A percentile compares a stretch with the other conserved stretches of the same genome.
Evolutionary conservation across 2,329 filamentous ascomycete genomes (phyloP).

Genomic region (Chaetomiaceae sp.): DNA sequence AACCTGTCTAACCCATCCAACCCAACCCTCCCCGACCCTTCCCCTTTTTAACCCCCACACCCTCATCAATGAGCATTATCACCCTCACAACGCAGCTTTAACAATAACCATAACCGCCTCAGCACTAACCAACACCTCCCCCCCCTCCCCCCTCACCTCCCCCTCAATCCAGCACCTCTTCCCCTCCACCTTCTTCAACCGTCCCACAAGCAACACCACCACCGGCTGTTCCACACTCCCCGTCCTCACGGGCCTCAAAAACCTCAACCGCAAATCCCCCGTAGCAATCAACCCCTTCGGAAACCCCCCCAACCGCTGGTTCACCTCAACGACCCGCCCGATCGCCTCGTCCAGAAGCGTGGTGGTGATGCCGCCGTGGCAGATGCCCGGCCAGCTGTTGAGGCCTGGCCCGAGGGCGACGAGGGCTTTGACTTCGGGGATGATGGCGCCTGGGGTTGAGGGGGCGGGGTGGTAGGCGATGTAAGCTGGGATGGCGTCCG

Average conservation of each 20-base stretch:
- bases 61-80: too few species aligned
- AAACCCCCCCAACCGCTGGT: constrained; percentile 25
- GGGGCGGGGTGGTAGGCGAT: constrained; percentile 39
- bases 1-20: too few species aligned
- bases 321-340: constrained; percentile 45
- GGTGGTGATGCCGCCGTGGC: constrained; percentile 55
- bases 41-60: too few species aligned
- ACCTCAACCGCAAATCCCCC: constrained; percentile 51
- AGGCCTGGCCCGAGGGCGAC: constrained; percentile 46
- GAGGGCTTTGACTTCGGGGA: constrained; percentile 32
- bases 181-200: constrained; percentile 42
- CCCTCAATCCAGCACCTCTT: constrained; percentile 50
- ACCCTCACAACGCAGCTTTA: not conserved
- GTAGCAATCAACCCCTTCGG: constrained; percentile 37
- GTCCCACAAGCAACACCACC: constrained; percentile 41
- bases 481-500: constrained; percentile 43
- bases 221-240: constrained; percentile 32
- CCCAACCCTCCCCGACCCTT: too few species aligned
- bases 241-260: constrained; percentile 47
- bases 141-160: constrained; percentile 45
- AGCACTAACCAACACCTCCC: constrained; percentile 43
- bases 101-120: constrained; percentile 47
- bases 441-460: constrained; percentile 1
- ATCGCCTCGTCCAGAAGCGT: constrained; percentile 55
- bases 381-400: constrained; percentile 48